These are phyloP conservation scores for Fusarium incarnatum DNA, from an alignment of 2,329 filamentous ascomycete species.

Conservation along the genomic window DNA sequence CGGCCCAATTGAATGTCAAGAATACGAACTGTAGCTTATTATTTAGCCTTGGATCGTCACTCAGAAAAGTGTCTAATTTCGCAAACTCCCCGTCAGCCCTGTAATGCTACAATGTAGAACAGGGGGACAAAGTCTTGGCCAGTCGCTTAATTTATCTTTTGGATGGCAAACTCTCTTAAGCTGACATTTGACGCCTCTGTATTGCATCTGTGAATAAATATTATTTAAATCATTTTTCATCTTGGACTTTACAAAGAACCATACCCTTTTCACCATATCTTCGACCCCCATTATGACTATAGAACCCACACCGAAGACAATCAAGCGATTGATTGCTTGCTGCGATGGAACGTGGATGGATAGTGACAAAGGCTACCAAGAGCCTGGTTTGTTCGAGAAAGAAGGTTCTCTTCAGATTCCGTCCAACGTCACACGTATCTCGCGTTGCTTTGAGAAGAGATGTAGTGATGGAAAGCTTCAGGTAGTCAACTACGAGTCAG, in stretches of 20 bases:
- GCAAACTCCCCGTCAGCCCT: conserved; percentile 26
- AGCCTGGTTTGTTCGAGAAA: conserved; percentile 52
- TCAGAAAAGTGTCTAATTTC: conserved; percentile 16
- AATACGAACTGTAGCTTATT: background rate
- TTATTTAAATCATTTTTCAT: background rate
- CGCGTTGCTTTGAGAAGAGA: conserved; percentile 64
- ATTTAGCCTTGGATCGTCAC: conserved; percentile 21
- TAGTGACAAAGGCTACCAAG: conserved; percentile 61
- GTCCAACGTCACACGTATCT: conserved; percentile 71
- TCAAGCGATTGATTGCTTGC: conserved; percentile 63
- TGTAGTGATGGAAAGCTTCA: conserved; percentile 66
- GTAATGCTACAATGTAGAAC: conserved; percentile 24
- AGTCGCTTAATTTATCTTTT: conserved; percentile 38
- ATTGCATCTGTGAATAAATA: background rate
- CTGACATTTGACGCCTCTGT: conserved; percentile 18
- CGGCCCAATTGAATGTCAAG: conserved; percentile 4
- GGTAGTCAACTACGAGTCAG: conserved; percentile 71
- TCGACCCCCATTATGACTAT: conserved; percentile 4
- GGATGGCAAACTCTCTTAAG: conserved; percentile 9
- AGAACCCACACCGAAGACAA: conserved; percentile 17
- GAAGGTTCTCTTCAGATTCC: conserved; percentile 61
- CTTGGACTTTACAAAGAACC: background rate
- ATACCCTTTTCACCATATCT: background rate
- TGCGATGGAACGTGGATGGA: conserved; percentile 68
- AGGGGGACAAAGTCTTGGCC: conserved; percentile 37